Evolutionary conservation across 2,329 filamentous ascomycete species (phyloP).

Genomic region (Corniculantispora saksenae): DNA sequence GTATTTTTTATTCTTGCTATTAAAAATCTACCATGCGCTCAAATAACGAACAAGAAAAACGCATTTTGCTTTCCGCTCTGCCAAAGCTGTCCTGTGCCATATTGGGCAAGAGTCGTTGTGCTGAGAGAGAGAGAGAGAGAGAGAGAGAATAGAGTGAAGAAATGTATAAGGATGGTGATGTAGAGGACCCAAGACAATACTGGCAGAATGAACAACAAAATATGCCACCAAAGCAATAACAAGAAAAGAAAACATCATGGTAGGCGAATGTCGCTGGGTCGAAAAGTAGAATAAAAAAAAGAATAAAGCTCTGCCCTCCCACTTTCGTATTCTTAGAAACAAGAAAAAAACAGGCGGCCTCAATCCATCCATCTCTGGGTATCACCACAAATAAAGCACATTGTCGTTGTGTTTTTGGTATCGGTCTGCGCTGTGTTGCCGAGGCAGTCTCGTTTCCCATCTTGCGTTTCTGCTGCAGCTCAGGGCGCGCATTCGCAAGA

Average conservation of each 20-base stretch:
- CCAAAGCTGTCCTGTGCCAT: not conserved
- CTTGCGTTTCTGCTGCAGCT: not conserved
- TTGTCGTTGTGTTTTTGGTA: not conserved
- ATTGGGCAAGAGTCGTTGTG: not conserved
- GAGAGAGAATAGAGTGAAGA: not conserved
- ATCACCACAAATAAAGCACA: conserved; percentile 14
- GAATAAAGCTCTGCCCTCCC: not conserved
- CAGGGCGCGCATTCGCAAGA: not conserved
- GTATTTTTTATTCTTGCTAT: not conserved
- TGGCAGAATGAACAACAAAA: not conserved
- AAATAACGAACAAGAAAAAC: not conserved
- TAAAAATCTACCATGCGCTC: not conserved
- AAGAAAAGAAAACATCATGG: not conserved
- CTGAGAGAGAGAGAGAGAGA: not conserved
- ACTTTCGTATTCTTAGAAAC: not conserved
- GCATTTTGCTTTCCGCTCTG: not conserved
- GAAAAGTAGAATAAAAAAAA: not conserved
- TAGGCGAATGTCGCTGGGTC: not conserved
- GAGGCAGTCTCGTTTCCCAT: not conserved
- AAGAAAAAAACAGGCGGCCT: not conserved
- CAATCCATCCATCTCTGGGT: conserved; percentile 8
- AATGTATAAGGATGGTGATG: not conserved
- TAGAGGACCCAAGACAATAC: not conserved
- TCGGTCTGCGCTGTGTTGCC: not conserved
- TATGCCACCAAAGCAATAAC: not conserved